A percentile compares a stretch with the other conserved stretches of the same genome.
Conservation (phyloP, 116 monocot genomes). For the Papilionanthe hybrid region DNA sequence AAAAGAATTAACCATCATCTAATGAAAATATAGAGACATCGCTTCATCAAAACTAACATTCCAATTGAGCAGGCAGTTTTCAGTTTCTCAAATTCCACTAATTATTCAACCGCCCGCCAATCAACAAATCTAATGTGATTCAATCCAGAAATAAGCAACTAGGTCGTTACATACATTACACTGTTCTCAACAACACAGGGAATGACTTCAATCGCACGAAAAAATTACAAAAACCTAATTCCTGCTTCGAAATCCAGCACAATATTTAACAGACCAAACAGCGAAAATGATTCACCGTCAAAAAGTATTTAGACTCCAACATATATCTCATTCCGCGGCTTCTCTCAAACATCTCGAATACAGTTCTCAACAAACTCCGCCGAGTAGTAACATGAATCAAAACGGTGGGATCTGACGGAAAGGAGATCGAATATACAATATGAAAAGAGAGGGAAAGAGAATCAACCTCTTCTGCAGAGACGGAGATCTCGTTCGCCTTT, state of each 20-base stretch:
- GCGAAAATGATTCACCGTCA: neutral
- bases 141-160: neutral
- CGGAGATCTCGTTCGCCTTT: constrained; percentile 70
- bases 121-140: neutral
- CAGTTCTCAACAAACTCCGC: neutral
- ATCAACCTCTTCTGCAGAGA: constrained; percentile 59
- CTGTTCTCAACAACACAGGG: neutral
- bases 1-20: neutral
- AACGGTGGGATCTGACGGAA: neutral
- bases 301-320: neutral
- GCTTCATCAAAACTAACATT: neutral
- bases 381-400: neutral
- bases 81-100: neutral
- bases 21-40: neutral
- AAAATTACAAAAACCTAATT: neutral
- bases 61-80: neutral
- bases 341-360: neutral
- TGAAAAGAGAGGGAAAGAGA: neutral
- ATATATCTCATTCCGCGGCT: neutral
- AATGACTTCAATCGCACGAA: too few relatives aligned
- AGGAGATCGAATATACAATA: neutral
- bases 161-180: neutral
- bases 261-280: neutral
- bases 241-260: neutral
- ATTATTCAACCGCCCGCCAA: neutral